Base-by-base conservation (phyloP, 2,329 filamentous ascomycete genomes). In the Penicillium sp. region DNA sequence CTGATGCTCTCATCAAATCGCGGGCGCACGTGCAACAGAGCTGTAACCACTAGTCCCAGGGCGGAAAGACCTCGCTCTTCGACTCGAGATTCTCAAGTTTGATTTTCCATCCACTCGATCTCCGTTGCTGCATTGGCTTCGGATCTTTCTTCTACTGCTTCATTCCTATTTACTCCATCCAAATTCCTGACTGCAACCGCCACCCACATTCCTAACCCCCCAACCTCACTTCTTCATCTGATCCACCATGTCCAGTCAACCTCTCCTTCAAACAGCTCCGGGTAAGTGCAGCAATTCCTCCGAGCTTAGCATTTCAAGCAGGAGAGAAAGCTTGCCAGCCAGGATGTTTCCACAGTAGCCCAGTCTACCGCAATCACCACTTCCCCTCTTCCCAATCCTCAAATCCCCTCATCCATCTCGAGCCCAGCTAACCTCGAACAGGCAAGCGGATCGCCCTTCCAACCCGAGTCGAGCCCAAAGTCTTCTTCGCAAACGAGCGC, bases 401-500 rank as follows among this genome's bases (percentile, higher is more conserved):
- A 51, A 30, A 16, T 40, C 41, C 19, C 30, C 3, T 27, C 16
- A 30, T 40, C 19, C 8, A 44, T 36, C 14, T 10, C 42, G 23
- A 32, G 40, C 11, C 32, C 29, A 51, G 39, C 60, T 57, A 59
- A 62, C 46, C 35, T 9, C 6, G 23, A 34, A 10, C 67, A 96
- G 93, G 93, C 83, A 99, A 99, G 81, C 91, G 93, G 72, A 97
- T 99, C 73, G 93, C 94, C 68, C 90, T 99, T 61, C 94, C 94
- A 54, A 97, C 93, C 57, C 91, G 94, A 65, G 93, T 99, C 76
- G 94, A 99, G 77, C 94, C 94, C 68, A 99, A 99, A 79, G 94
- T 99, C 81, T 99, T 97, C 85, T 99, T 99, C 82, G 94, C 94
- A 78, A 99, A 99, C 82, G 94, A 99, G 79, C 91, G 94, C 61